These are phyloP conservation scores for Luffa acutangula DNA, from an alignment of 306 rosid species.

Conservation along the genomic window DNA sequence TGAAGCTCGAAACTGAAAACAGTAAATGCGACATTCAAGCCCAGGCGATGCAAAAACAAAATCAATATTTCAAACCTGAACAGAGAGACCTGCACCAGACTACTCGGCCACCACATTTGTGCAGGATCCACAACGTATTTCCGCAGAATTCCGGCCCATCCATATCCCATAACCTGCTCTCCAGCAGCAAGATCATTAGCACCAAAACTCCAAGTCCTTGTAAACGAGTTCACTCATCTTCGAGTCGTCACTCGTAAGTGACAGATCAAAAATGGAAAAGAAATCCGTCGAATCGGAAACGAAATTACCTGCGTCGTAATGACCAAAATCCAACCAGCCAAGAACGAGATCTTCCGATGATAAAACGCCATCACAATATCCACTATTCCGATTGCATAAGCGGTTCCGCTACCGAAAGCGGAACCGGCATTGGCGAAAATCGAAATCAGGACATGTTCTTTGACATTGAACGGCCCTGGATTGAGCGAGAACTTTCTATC, in stretches of 20 bases:
- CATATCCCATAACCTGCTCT: slow-evolving; percentile 9
- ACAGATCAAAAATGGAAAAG: not conserved
- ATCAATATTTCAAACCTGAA: slow-evolving; percentile 14
- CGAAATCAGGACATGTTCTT: slow-evolving; percentile 32
- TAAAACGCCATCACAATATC: slow-evolving; percentile 25
- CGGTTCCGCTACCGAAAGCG: slow-evolving; percentile 44
- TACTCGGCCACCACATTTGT: slow-evolving; percentile 16
- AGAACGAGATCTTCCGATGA: slow-evolving; percentile 19
- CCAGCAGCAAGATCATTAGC: not conserved
- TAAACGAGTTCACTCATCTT: not conserved
- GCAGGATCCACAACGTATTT: slow-evolving; percentile 8
- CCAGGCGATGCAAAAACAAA: not conserved
- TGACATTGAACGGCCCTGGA: slow-evolving; percentile 28
- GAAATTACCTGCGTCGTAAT: slow-evolving; percentile 22
- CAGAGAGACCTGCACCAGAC: slow-evolving; percentile 25
- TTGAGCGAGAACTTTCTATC: slow-evolving; percentile 15
- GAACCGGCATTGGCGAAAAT: slow-evolving; percentile 31
- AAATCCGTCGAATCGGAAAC: not conserved
- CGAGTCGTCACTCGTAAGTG: not conserved
- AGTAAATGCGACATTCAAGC: not conserved
- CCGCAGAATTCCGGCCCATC: slow-evolving; percentile 4
- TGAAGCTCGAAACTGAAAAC: not conserved
- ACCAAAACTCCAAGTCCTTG: not conserved
- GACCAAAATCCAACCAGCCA: slow-evolving; percentile 18
- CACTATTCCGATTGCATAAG: slow-evolving; percentile 23